phyloP scores from a whole-genome alignment of 441 rosid species.

The Brassica hybrid region DNA sequence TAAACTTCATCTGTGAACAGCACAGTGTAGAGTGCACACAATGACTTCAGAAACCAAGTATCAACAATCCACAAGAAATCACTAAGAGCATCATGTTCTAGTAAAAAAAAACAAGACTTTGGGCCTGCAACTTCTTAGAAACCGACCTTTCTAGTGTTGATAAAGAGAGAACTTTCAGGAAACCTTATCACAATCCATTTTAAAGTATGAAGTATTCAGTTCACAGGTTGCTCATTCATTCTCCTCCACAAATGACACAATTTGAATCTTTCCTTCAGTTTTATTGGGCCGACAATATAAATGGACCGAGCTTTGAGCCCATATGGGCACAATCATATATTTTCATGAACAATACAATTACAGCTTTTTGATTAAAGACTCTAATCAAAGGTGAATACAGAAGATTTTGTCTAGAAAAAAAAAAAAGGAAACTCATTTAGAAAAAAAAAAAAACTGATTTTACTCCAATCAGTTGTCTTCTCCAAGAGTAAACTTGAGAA shows the following conservation, averaged over 20 bases:
- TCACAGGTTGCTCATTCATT: conserved; percentile 9
- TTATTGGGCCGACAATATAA: conserved; percentile 4
- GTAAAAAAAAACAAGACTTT: not conserved
- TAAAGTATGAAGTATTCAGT: conserved; percentile 1
- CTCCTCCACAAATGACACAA: not conserved
- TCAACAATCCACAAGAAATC: conserved; percentile 10
- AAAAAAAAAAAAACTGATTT: not conserved
- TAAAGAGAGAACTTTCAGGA: not conserved
- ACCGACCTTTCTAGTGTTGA: not conserved
- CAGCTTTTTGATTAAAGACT: conserved; percentile 32
- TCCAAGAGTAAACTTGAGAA: conserved; percentile 76
- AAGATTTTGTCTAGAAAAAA: conserved; percentile 33
- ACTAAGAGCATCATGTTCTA: conserved; percentile 10
- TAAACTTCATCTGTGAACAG: conserved; percentile 49
- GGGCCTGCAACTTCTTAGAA: not conserved
- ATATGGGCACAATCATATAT: not conserved
- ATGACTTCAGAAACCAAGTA: conserved; percentile 33
- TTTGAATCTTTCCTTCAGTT: not conserved
- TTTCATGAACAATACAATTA: conserved; percentile 9
- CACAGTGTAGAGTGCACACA: conserved; percentile 4
- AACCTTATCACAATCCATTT: not conserved
- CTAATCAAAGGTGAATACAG: conserved; percentile 32
- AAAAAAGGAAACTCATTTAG: conserved; percentile 13
- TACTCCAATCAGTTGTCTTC: conserved; percentile 43
- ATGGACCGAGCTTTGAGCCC: conserved; percentile 5